Base-by-base conservation (phyloP, 306 rosid species). In the Gynostemma pentaphyllum region DNA sequence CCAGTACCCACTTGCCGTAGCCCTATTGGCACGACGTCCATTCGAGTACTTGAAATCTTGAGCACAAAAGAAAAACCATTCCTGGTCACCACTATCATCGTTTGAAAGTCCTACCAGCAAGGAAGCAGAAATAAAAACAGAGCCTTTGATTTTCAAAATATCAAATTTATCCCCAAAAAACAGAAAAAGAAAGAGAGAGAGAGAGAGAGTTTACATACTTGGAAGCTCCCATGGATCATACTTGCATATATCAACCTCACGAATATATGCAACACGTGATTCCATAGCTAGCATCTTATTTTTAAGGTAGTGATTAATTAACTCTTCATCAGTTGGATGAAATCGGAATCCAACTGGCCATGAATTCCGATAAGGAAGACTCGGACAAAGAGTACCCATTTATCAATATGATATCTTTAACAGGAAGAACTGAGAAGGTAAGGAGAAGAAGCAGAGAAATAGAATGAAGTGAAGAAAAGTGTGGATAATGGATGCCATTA, bases 251-350 rank as follows among this genome's bases (percentile, higher is more conserved):
- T 91, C 80, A 56, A 87, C 18, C 29, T 59, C 82, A n/a, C 70
- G 69, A 15, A 90, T 76, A 47, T 68, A 9, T 9, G 12, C 2
- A 1, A 76, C 42, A 3, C 68, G 3, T 44, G 26, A 59, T 15
- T 78, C 45, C 10, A 0, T 15, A 7, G 78, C 85, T 0, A 9
- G 46, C 26, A 74, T 9, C 75, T 85, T 91, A 22, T 59, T 53
- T 67, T 47, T 75, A 16, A 91, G 66, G 67, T 68, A 90, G 51
- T 82, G 45, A 8, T 1, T 2, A 1, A 90, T 46, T 9, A 90
- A 80, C 63, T 90, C 97, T 27, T 76, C 83, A 9, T 85, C 96
- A 0, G 87, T 82, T 5, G 97, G 96, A 2, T 23, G 67, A 69
- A 87, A 87, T 37, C 95, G 67, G 79, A 14, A 87, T 30, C 70